These are phyloP conservation scores for Chaetomium sp. DNA, from an alignment of 2,329 filamentous ascomycete genomes.

Conservation along the genomic window DNA sequence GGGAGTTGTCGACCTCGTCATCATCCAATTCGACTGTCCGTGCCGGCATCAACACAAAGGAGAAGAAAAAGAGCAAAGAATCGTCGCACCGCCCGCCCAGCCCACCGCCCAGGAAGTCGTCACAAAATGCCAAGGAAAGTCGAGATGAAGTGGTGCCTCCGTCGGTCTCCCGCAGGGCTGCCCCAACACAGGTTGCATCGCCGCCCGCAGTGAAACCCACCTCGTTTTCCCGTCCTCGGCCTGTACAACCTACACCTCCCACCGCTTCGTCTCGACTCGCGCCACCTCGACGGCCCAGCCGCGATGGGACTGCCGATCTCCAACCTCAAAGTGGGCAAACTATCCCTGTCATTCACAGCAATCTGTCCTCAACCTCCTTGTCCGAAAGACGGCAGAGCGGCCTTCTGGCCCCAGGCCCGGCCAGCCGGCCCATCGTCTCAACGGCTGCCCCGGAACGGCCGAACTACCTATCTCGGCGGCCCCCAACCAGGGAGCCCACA, in stretches of 20 bases:
- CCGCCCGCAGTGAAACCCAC: constrained; percentile 32
- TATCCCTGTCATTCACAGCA: constrained; percentile 64
- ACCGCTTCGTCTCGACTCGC: constrained; percentile 41
- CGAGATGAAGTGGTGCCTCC: constrained; percentile 45
- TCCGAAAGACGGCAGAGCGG: constrained; percentile 52
- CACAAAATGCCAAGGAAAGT: constrained; percentile 53
- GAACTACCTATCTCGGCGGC: constrained; percentile 35
- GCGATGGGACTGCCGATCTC: constrained; percentile 67
- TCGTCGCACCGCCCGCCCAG: constrained; percentile 57
- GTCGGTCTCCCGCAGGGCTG: constrained; percentile 39
- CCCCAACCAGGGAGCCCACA: constrained; percentile 43
- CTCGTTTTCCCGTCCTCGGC: constrained; percentile 35
- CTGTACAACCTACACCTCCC: constrained; percentile 34
- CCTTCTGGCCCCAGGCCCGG: constrained; percentile 38
- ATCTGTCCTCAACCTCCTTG: constrained; percentile 54
- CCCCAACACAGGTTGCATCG: constrained; percentile 34
- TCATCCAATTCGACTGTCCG: constrained; percentile 71
- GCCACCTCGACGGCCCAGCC: constrained; percentile 64
- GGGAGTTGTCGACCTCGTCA: constrained; percentile 71
- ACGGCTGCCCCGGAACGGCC: constrained; percentile 40
- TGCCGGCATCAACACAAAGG: constrained; percentile 51
- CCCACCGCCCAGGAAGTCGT: constrained; percentile 64
- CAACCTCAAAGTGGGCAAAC: constrained; percentile 56
- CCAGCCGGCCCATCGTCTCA: constrained; percentile 42
- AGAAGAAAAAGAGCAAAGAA: constrained; percentile 48